Evolutionary conservation across 306 rosid species (phyloP).

Genomic region (Cajanus cajan): DNA sequence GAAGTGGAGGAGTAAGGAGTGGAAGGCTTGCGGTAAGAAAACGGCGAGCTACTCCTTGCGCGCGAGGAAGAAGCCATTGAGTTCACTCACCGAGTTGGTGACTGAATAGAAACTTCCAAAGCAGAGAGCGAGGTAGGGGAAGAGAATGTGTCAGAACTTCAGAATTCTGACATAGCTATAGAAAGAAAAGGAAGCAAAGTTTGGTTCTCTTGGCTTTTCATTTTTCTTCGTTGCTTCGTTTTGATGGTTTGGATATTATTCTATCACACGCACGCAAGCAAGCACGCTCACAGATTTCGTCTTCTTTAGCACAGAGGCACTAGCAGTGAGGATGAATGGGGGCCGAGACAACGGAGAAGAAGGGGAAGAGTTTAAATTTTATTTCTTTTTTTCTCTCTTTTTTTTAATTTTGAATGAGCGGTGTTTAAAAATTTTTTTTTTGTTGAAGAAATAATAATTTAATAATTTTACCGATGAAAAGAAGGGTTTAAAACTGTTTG

Average conservation of each 20-base stretch:
- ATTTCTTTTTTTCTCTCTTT: background rate
- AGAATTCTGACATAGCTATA: constrained; percentile 78
- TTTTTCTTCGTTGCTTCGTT: constrained; percentile 12
- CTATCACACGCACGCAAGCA: constrained; percentile 9
- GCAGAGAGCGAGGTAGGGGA: constrained; percentile 13
- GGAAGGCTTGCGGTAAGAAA: constrained; percentile 75
- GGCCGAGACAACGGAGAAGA: constrained; percentile 19
- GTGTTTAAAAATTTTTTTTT: background rate
- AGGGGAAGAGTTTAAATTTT: constrained; percentile 31
- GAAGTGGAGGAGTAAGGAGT: constrained; percentile 81
- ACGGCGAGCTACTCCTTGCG: constrained; percentile 93
- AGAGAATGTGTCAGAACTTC: constrained; percentile 70
- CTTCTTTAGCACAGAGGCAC: constrained; percentile 68
- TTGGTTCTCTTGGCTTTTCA: constrained; percentile 29
- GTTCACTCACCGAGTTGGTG: constrained; percentile 47
- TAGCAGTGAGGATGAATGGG: constrained; percentile 45
- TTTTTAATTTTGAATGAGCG: background rate
- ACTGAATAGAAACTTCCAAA: constrained; percentile 40
- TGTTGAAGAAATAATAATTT: background rate
- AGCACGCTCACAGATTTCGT: constrained; percentile 53
- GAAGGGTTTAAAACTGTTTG: constrained; percentile 24
- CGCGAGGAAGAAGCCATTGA: constrained; percentile 92
- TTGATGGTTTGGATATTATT: constrained; percentile 29
- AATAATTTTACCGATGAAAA: constrained; percentile 11
- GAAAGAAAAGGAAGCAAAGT: constrained; percentile 54